These are phyloP conservation scores for Eucalyptus brandiana DNA, from an alignment of 345 rosid species.

Conservation along the genomic window DNA sequence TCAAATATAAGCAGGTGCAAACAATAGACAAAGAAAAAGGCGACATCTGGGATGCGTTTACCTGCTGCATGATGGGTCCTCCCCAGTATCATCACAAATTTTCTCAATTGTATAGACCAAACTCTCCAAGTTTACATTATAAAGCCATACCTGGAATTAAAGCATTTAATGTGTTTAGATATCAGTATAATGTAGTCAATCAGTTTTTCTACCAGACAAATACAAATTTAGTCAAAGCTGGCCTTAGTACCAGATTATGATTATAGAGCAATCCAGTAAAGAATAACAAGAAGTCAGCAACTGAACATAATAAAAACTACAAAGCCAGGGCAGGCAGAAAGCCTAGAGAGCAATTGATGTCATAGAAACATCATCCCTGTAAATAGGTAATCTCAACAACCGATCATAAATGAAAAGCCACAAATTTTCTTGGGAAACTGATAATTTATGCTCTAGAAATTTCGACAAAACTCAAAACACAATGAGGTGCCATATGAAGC, in stretches of 20 bases:
- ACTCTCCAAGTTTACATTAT: slow-evolving; percentile 47
- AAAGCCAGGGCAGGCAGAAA: background rate
- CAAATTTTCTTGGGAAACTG: background rate
- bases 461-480: background rate
- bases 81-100: slow-evolving; percentile 86
- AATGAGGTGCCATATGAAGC: background rate
- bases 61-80: slow-evolving; percentile 89
- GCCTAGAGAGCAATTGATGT: background rate
- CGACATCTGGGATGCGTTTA: background rate
- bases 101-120: slow-evolving; percentile 50
- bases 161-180: background rate
- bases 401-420: background rate
- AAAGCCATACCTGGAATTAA: slow-evolving; percentile 52
- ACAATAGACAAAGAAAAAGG: background rate
- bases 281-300: background rate
- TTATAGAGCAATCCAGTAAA: background rate
- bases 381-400: background rate
- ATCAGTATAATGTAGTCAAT: background rate
- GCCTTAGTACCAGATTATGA: background rate
- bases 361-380: background rate
- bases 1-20: background rate
- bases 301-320: background rate
- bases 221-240: background rate
- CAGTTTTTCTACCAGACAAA: background rate
- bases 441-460: background rate